phyloP scores from a whole-genome alignment of 768 basidiomycete genomes.

The Lactarius trivialis region DNA sequence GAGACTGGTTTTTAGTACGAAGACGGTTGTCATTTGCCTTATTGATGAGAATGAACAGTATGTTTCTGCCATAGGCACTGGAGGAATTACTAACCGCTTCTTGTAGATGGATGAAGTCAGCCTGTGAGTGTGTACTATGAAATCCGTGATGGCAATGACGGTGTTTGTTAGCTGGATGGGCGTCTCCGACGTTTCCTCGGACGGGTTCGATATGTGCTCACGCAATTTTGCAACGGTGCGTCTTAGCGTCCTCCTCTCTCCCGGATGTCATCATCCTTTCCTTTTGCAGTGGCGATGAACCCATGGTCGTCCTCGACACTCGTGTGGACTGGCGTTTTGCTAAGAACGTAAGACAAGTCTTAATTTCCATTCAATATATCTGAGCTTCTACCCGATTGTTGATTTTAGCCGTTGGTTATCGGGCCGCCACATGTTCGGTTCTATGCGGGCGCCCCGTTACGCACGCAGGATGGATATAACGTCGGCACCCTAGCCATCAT shows the following conservation, averaged over 20 bases:
- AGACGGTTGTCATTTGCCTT: slow-evolving; percentile 74
- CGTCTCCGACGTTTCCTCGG: slow-evolving; percentile 41
- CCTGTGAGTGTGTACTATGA: slow-evolving; percentile 46
- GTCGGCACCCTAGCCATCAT: slow-evolving; percentile 84
- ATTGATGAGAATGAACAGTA: slow-evolving; percentile 83
- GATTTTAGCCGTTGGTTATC: slow-evolving; percentile 59
- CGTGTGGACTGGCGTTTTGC: slow-evolving; percentile 82
- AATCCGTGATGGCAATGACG: background rate
- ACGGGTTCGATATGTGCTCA: slow-evolving; percentile 78
- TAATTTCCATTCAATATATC: slow-evolving; percentile 4
- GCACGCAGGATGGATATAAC: slow-evolving; percentile 86
- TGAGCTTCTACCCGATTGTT: background rate
- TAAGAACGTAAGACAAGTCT: slow-evolving; percentile 54
- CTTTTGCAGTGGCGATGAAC: slow-evolving; percentile 65
- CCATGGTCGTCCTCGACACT: slow-evolving; percentile 78
- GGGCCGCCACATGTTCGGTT: slow-evolving; percentile 70
- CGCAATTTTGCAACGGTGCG: slow-evolving; percentile 68
- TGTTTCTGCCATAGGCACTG: slow-evolving; percentile 26
- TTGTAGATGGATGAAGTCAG: slow-evolving; percentile 80
- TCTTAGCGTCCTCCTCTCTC: background rate
- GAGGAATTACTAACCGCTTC: slow-evolving; percentile 14
- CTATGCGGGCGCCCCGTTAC: slow-evolving; percentile 85
- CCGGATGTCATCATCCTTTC: background rate
- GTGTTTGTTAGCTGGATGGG: slow-evolving; percentile 39
- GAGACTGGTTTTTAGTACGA: slow-evolving; percentile 88